A percentile compares a stretch with the other conserved stretches of the same genome.
Evolutionary conservation across 192 early-diverging fungal species (phyloP).

Genomic region (Coemansia sp.): DNA sequence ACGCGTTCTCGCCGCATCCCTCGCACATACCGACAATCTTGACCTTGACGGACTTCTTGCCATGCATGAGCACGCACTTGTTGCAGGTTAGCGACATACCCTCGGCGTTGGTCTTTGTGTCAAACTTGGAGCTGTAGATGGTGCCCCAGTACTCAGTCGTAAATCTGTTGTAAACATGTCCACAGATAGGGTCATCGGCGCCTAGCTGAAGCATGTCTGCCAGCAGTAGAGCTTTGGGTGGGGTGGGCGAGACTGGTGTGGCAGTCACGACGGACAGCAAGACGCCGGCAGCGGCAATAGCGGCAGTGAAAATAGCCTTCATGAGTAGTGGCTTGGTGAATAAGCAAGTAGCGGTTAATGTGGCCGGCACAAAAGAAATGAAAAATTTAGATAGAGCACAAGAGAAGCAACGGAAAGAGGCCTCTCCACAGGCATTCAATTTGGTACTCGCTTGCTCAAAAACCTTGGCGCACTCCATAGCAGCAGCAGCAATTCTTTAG

Average conservation of each 20-base stretch:
- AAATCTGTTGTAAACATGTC: background rate
- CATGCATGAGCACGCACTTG: slow-evolving; percentile 9
- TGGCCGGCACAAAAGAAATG: slow-evolving; percentile 15
- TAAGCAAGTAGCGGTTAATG: background rate
- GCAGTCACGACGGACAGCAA: background rate
- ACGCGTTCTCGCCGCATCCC: background rate
- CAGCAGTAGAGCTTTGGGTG: background rate
- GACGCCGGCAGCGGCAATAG: background rate
- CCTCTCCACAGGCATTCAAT: background rate
- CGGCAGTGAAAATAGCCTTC: background rate
- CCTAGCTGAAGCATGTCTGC: slow-evolving; percentile 4
- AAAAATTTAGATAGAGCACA: background rate
- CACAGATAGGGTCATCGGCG: background rate
- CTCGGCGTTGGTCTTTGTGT: background rate
- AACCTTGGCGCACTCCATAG: background rate
- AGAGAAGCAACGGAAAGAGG: background rate
- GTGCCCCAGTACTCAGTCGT: background rate
- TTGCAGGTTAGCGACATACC: slow-evolving; percentile 7
- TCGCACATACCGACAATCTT: slow-evolving; percentile 9
- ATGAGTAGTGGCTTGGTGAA: background rate
- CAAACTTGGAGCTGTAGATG: slow-evolving; percentile 4
- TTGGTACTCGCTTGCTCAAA: background rate
- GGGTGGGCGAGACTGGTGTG: background rate
- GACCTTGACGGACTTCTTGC: slow-evolving; percentile 1
- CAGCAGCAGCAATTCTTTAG: background rate